phyloP scores from a whole-genome alignment of 257 asterid species.

The Asclepias syriaca region DNA sequence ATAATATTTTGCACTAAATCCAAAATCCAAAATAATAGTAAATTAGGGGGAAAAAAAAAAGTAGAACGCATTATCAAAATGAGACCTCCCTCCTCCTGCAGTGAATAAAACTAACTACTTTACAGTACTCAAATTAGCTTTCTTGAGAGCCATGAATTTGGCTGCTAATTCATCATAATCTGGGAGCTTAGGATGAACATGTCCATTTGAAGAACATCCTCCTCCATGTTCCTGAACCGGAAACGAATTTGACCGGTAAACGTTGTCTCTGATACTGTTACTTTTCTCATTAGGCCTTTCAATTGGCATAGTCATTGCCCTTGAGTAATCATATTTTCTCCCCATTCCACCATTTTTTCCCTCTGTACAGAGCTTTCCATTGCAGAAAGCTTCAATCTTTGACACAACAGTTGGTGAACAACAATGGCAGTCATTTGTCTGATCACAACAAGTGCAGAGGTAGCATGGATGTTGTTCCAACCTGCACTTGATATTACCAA shows the following conservation, averaged over 20 bases:
- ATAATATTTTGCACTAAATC: background rate
- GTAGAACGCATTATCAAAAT: background rate
- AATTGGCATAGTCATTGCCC: constrained; percentile 48
- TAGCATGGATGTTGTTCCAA: constrained; percentile 24
- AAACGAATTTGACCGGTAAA: constrained; percentile 43
- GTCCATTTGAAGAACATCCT: constrained; percentile 22
- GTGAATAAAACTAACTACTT: background rate
- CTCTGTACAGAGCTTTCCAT: background rate
- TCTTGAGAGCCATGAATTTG: constrained; percentile 62
- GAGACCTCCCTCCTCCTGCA: background rate
- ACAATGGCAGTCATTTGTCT: background rate
- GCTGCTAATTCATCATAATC: constrained; percentile 74
- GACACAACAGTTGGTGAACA: constrained; percentile 3
- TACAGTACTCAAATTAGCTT: constrained; percentile 28
- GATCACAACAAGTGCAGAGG: constrained; percentile 10
- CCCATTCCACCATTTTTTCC: background rate
- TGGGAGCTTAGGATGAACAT: constrained; percentile 90
- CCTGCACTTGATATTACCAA: constrained; percentile 13
- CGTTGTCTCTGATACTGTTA: constrained; percentile 13
- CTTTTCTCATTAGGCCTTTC: constrained; percentile 29
- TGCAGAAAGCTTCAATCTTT: constrained; percentile 3
- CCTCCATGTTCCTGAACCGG: constrained; percentile 27
- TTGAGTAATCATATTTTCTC: constrained; percentile 6
- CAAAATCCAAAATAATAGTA: background rate
- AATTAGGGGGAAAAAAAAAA: too few relatives aligned